These are phyloP conservation scores for Globisporangium viniferum DNA, from an alignment of 352 stramenopile genomes.

Conservation along the genomic window DNA sequence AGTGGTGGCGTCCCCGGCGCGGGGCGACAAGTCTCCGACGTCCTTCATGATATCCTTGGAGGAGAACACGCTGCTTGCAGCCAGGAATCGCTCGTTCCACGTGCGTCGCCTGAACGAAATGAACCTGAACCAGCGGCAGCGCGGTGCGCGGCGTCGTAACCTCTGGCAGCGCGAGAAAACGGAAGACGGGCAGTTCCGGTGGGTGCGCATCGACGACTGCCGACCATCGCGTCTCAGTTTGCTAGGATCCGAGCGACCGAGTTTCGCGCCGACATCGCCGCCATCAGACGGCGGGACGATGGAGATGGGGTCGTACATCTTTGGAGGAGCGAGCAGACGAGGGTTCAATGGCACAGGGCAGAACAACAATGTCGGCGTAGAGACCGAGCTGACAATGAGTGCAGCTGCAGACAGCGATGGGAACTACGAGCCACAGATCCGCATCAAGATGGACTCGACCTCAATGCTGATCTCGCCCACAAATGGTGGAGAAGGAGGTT, in stretches of 20 bases:
- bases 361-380: conserved; percentile 33
- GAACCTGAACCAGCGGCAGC: conserved; percentile 78
- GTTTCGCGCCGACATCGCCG: conserved; percentile 13
- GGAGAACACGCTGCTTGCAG: conserved; percentile 38
- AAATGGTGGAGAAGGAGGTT: background rate
- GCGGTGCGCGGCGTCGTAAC: conserved; percentile 63
- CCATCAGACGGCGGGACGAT: conserved; percentile 9
- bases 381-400: conserved; percentile 74
- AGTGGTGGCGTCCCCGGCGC: conserved; percentile 31
- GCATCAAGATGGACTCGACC: conserved; percentile 28
- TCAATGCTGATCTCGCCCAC: conserved; percentile 12
- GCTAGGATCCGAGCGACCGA: conserved; percentile 24
- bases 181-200: conserved; percentile 71
- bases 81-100: conserved; percentile 73
- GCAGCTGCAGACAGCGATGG: conserved; percentile 30
- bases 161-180: conserved; percentile 78
- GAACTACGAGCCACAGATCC: conserved; percentile 50
- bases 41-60: conserved; percentile 31
- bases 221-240: conserved; percentile 64
- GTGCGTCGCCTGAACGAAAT: conserved; percentile 76
- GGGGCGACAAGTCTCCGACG: conserved; percentile 18
- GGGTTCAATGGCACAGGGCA: conserved; percentile 14
- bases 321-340: conserved; percentile 18
- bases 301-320: conserved; percentile 40
- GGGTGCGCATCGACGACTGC: conserved; percentile 71